These are phyloP conservation scores for Hyphopichia wangnamkhiaoensis DNA, from an alignment of 1,139 yeast genomes.

Conservation along the genomic window DNA sequence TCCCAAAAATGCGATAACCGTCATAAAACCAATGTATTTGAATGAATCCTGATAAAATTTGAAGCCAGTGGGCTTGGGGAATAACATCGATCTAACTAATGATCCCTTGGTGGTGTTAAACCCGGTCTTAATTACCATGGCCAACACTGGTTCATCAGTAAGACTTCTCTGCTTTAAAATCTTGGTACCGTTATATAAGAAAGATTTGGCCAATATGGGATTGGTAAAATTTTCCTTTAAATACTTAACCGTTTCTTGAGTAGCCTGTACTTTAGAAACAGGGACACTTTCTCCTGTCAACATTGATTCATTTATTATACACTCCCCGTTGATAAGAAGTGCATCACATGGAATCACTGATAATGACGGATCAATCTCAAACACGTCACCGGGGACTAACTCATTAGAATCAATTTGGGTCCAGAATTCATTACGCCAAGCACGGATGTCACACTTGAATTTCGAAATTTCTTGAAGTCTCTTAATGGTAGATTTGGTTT, in stretches of 20 bases:
- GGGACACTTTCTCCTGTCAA: slow-evolving; percentile 98
- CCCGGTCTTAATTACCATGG: slow-evolving; percentile 86
- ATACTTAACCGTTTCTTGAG: slow-evolving; percentile 57
- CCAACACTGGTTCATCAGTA: slow-evolving; percentile 75
- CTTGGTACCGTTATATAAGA: slow-evolving; percentile 84
- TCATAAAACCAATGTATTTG: slow-evolving; percentile 94
- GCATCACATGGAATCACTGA: slow-evolving; percentile 84
- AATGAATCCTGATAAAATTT: slow-evolving; percentile 93
- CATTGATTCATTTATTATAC: slow-evolving; percentile 94
- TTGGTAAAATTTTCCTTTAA: slow-evolving; percentile 64
- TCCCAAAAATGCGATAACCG: slow-evolving; percentile 79
- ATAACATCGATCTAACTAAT: slow-evolving; percentile 88
- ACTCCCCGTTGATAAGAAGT: slow-evolving; percentile 82
- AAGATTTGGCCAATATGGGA: slow-evolving; percentile 68
- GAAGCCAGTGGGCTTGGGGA: slow-evolving; percentile 93
- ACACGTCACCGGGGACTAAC: slow-evolving; percentile 93
- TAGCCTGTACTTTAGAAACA: slow-evolving; percentile 75
- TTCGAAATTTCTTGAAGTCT: slow-evolving; percentile 74
- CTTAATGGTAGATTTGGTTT: slow-evolving; percentile 74
- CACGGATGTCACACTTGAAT: slow-evolving; percentile 80
- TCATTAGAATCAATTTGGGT: slow-evolving; percentile 76
- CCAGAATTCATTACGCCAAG: slow-evolving; percentile 94
- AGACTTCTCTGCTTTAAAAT: slow-evolving; percentile 74
- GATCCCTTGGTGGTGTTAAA: slow-evolving; percentile 97
- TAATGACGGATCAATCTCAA: slow-evolving; percentile 86